Conservation (phyloP, 73 alveolate species). For the Paramecium tetraurelia region DNA sequence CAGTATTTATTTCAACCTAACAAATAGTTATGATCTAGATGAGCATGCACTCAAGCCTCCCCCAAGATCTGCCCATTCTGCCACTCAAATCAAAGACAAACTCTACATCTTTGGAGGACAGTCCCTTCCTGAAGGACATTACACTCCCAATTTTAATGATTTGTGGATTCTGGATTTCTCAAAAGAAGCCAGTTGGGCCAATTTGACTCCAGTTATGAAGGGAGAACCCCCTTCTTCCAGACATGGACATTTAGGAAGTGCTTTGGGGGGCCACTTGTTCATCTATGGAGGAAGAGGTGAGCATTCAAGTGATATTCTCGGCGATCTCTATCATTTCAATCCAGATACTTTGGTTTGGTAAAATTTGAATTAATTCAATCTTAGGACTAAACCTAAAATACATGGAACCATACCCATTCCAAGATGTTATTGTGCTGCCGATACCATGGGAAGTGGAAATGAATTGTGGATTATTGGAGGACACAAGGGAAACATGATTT, state of each 20-base stretch:
- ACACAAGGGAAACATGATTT: background rate
- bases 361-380: background rate
- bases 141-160: conserved; percentile 45
- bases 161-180: conserved; percentile 57
- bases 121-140: background rate
- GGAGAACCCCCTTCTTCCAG: conserved; percentile 64
- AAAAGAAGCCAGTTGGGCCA: conserved; percentile 33
- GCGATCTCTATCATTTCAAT: conserved; percentile 51
- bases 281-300: conserved; percentile 65
- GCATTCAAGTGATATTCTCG: background rate
- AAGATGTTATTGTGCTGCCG: conserved; percentile 61
- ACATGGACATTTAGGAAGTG: conserved; percentile 53
- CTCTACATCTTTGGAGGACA: conserved; percentile 66
- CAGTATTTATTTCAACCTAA: background rate
- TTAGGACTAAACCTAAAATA: conserved; percentile 55
- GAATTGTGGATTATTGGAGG: conserved; percentile 52
- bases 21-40: background rate
- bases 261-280: background rate
- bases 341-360: conserved; percentile 52
- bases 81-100: conserved; percentile 48
- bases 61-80: conserved; percentile 65
- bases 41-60: conserved; percentile 50
- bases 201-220: conserved; percentile 12
- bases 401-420: conserved; percentile 58
- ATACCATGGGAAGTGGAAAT: background rate